Conservation (phyloP, 2,329 filamentous ascomycete species). For the Microcera coccophila region DNA sequence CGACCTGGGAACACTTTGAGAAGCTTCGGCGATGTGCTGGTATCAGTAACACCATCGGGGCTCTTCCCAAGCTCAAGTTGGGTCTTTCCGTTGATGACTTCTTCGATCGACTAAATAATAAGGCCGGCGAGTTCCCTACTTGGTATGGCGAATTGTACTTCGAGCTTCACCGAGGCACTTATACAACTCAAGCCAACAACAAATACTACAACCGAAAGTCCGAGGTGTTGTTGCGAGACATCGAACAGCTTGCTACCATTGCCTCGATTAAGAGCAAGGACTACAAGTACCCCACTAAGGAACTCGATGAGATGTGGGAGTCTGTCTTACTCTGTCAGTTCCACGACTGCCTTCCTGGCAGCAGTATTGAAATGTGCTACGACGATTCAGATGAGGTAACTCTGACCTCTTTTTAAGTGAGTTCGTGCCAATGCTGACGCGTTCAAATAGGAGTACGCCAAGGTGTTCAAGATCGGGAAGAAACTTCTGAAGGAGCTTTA, state of each 20-base stretch:
- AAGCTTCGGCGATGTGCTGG: slow-evolving; percentile 91
- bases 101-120: slow-evolving; percentile 80
- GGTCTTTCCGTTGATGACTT: slow-evolving; percentile 91
- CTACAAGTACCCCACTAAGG: slow-evolving; percentile 88
- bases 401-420: neutral
- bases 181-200: slow-evolving; percentile 96
- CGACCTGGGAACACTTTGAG: slow-evolving; percentile 89
- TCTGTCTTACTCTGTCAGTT: slow-evolving; percentile 88
- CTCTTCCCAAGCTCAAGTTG: slow-evolving; percentile 80
- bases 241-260: slow-evolving; percentile 83
- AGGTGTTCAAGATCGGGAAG: slow-evolving; percentile 74
- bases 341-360: slow-evolving; percentile 94
- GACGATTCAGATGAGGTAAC: slow-evolving; percentile 80
- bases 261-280: slow-evolving; percentile 67
- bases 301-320: slow-evolving; percentile 98
- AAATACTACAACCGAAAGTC: slow-evolving; percentile 88
- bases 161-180: slow-evolving; percentile 93
- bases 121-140: slow-evolving; percentile 74
- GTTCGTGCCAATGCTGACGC: slow-evolving; percentile 12
- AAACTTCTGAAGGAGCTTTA: slow-evolving; percentile 68
- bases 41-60: slow-evolving; percentile 78
- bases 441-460: slow-evolving; percentile 66
- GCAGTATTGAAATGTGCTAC: slow-evolving; percentile 96
- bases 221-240: slow-evolving; percentile 78
- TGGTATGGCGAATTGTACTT: slow-evolving; percentile 99